A percentile compares a stretch with the other conserved stretches of the same genome.
Evolutionary conservation across 495 filamentous ascomycete genomes (phyloP).

Genomic region (Penicillium malachiteum): DNA sequence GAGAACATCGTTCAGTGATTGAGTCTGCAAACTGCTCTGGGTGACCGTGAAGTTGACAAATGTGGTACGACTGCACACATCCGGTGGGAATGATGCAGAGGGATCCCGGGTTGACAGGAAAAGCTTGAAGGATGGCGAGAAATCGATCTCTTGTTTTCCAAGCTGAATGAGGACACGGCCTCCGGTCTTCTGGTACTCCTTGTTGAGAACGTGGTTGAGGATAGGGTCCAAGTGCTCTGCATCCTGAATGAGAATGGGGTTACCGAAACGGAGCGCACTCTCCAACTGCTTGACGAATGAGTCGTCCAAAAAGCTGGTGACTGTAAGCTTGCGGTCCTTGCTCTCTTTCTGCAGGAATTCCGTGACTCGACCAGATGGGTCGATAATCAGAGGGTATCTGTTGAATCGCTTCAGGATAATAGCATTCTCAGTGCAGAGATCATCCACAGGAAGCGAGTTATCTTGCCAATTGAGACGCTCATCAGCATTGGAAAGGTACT

Average conservation of each 20-base stretch:
- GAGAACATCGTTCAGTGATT: slow-evolving; percentile 93
- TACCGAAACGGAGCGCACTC: slow-evolving; percentile 94
- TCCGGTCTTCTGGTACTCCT: slow-evolving; percentile 99
- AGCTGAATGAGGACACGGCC: slow-evolving; percentile 97
- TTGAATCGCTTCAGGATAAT: slow-evolving; percentile 98
- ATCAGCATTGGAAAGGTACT: slow-evolving; percentile 95
- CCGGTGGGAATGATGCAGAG: slow-evolving; percentile 93
- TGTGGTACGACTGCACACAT: slow-evolving; percentile 96
- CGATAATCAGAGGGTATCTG: slow-evolving; percentile 96
- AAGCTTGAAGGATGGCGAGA: slow-evolving; percentile 94
- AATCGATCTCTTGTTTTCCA: slow-evolving; percentile 98
- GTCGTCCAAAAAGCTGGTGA: slow-evolving; percentile 97
- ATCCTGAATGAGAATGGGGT: slow-evolving; percentile 97
- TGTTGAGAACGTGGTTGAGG: slow-evolving; percentile 98
- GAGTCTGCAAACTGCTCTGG: slow-evolving; percentile 96
- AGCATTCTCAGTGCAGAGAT: slow-evolving; percentile 97
- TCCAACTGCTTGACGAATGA: slow-evolving; percentile 98
- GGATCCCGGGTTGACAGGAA: slow-evolving; percentile 96
- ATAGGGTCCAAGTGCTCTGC: slow-evolving; percentile 96
- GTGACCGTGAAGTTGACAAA: slow-evolving; percentile 99
- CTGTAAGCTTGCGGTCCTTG: slow-evolving; percentile 88
- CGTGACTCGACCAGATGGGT: slow-evolving; percentile 89
- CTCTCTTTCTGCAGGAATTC: slow-evolving; percentile 94
- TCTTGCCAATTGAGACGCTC: slow-evolving; percentile 93
- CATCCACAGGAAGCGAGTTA: slow-evolving; percentile 94